Evolutionary conservation across 2,329 filamentous ascomycete genomes (phyloP), one percentile per base, ranked within the genome.

Genomic region (Zymoseptoria ardabiliae): DNA sequence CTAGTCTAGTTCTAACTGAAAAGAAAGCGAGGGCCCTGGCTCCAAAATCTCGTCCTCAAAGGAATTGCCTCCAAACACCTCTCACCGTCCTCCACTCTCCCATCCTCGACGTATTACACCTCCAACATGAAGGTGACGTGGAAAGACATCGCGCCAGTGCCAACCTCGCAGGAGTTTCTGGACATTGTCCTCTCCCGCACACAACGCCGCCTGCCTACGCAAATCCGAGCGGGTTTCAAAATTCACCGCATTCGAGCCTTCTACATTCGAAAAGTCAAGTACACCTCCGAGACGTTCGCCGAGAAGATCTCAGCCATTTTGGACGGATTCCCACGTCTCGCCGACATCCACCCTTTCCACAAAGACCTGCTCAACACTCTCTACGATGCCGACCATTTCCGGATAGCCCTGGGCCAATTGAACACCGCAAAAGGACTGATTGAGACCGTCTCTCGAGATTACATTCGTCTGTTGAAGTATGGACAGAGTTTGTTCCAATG

Each of bases 241-340:
- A 97, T 97, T 74, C 90, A 86, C 74, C 86, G 93, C 83, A 97
- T 97, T 71, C 83, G 93, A 77, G 88, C 85, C 54, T 97, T 97
- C 79, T 97, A 97, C 77, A 97, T 93, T 52, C 83, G 94, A 75
- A 97, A 97, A 78, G 92, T 97, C 82, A 97, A 97, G 78, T 99
- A 91, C 78, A 97, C 94, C 5, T 88, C 93, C 72, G 94, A 99
- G 79, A 97, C 93, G 50, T 97, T 97, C 76, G 86, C 87, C 66
- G 94, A 99, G 76, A 97, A 97, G 78, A 86, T 99, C 67, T 85
- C 85, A 67, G 84, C 87, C 61, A 97, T 97, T 71, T 85, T 97
- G 71, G 90, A 96, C 75, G 90, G 89, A 69, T 97, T 99, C 72
- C 94, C 94, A 58, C 85, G 92, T 60, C 82, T 99, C 57, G 87